Percentiles rank a stretch among this genome's conserved stretches.
These are phyloP conservation scores for Tricholoma flavovirens DNA, from an alignment of 768 basidiomycete genomes.

Conservation along the genomic window DNA sequence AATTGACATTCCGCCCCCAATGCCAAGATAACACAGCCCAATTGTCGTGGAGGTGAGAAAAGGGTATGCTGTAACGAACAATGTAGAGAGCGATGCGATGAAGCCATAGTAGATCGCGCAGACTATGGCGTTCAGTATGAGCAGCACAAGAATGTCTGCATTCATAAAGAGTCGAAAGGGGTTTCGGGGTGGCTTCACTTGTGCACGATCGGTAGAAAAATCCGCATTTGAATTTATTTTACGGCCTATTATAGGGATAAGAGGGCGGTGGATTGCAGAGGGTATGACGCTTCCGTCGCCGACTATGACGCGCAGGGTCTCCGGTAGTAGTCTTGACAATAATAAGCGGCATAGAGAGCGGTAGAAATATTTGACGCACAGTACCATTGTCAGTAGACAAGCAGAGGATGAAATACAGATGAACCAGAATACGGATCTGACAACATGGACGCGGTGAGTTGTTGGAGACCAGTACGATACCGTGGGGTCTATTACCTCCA, in stretches of 20 bases:
- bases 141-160: slow-evolving; percentile 49
- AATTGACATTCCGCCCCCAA: slow-evolving; percentile 65
- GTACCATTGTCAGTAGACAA: slow-evolving; percentile 42
- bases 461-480: background rate
- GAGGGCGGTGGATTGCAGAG: slow-evolving; percentile 44
- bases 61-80: slow-evolving; percentile 55
- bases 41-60: slow-evolving; percentile 55
- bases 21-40: slow-evolving; percentile 73
- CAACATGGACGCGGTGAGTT: slow-evolving; percentile 1
- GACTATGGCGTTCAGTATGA: slow-evolving; percentile 45
- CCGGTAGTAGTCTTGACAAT: slow-evolving; percentile 41
- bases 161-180: slow-evolving; percentile 51
- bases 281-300: slow-evolving; percentile 46
- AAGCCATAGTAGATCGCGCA: slow-evolving; percentile 58
- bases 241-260: slow-evolving; percentile 39
- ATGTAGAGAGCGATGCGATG: slow-evolving; percentile 53
- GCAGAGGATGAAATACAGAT: slow-evolving; percentile 41
- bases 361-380: slow-evolving; percentile 30
- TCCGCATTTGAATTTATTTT: background rate
- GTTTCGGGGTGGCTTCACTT: slow-evolving; percentile 31
- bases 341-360: slow-evolving; percentile 31
- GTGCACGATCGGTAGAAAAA: slow-evolving; percentile 13
- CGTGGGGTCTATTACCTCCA: slow-evolving; percentile 43
- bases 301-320: slow-evolving; percentile 48
- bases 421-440: slow-evolving; percentile 61